Conservation (phyloP, 116 monocot species). For the Zostera marina region DNA sequence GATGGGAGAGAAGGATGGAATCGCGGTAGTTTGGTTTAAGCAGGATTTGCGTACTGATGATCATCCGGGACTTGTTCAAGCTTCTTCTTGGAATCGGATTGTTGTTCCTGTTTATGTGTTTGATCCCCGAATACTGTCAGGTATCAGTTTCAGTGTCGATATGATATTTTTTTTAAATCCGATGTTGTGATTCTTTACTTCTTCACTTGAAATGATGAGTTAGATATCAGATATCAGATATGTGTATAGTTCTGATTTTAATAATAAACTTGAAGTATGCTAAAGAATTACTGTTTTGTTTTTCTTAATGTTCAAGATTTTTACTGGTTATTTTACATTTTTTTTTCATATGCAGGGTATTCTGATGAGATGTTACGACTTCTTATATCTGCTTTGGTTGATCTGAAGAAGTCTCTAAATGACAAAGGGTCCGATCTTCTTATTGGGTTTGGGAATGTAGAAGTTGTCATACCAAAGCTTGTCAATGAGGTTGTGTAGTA, state of each 20-base stretch:
- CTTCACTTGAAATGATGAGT: neutral
- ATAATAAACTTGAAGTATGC: neutral
- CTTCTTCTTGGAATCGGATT: slow-evolving; percentile 31
- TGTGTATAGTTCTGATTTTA: neutral
- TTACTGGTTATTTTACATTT: neutral
- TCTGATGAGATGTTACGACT: slow-evolving; percentile 67
- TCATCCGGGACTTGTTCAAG: slow-evolving; percentile 68
- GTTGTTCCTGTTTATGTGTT: slow-evolving; percentile 87
- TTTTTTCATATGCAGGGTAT: slow-evolving; percentile 24
- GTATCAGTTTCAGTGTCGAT: neutral
- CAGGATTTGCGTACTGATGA: slow-evolving; percentile 75
- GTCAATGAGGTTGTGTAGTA: slow-evolving; percentile 45
- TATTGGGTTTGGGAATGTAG: slow-evolving; percentile 59
- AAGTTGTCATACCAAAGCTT: slow-evolving; percentile 54
- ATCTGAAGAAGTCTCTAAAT: slow-evolving; percentile 40
- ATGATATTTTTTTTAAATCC: neutral
- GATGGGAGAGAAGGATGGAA: slow-evolving; percentile 10
- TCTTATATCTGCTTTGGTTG: slow-evolving; percentile 58
- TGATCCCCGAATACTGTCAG: slow-evolving; percentile 54
- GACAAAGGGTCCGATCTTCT: slow-evolving; percentile 72
- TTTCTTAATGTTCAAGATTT: too few relatives aligned
- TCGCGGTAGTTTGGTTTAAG: slow-evolving; percentile 87
- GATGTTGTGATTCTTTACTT: neutral
- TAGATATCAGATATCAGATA: neutral
- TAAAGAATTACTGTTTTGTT: neutral